phyloP scores from a whole-genome alignment of 441 rosid species.

The Gossypium davidsonii region DNA sequence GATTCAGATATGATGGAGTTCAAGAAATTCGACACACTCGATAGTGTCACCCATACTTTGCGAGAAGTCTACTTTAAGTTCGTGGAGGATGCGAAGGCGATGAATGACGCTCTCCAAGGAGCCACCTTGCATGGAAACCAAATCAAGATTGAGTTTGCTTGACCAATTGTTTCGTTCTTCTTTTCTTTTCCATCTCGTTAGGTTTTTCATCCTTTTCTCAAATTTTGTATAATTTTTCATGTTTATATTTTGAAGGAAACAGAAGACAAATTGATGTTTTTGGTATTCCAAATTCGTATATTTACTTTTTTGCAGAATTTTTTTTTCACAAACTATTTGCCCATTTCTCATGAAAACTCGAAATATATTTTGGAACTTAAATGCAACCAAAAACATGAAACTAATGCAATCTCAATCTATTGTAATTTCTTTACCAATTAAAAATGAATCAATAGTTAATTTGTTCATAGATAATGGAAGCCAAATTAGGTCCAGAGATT shows the following conservation, averaged over 20 bases:
- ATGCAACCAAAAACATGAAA: not conserved
- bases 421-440: too few species aligned
- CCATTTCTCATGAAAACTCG: not conserved
- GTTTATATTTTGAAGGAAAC: not conserved
- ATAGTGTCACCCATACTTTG: conserved; percentile 44
- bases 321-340: not conserved
- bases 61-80: conserved; percentile 50
- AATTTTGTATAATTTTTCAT: conserved; percentile 10
- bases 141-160: too few species aligned
- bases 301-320: not conserved
- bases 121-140: conserved; percentile 11
- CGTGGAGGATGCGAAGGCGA: conserved; percentile 51
- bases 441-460: too few species aligned
- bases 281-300: not conserved
- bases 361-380: not conserved
- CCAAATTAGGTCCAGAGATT: too few species aligned
- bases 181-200: conserved; percentile 14
- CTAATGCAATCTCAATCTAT: too few species aligned
- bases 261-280: not conserved
- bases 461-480: too few species aligned
- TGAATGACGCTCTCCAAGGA: conserved; percentile 53
- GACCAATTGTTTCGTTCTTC: conserved; percentile 62
- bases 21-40: conserved; percentile 39
- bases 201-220: not conserved
- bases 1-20: conserved; percentile 53